Evolutionary conservation across 2,329 filamentous ascomycete genomes (phyloP), one percentile per base, ranked within the genome.

Genomic region (Trichoderma hamatum): DNA sequence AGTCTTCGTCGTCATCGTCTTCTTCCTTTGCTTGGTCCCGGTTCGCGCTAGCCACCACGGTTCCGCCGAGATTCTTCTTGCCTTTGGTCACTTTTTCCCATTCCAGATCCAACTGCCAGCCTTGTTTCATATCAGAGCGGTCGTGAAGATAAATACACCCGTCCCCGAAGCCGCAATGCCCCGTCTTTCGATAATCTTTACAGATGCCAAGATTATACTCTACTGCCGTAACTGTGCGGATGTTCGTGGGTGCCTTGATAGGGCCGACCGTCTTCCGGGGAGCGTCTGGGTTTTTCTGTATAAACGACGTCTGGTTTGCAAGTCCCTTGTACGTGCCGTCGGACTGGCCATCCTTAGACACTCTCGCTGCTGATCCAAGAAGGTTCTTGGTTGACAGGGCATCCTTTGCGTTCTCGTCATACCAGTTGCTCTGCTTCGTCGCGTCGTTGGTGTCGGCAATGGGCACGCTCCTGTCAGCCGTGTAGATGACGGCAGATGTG

Each of bases 201-300:
- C 96, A 99, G 0, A 97, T 92, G 73, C 98, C 95, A 0, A 95
- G 93, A 0, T 92, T 91, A 77, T 93, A 98, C 77, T 99, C 96
- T 36, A 89, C 97, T 7, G 95, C 87, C 0, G 94, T 98, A 72
- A 97, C 91, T 2, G 92, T 97, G 63, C 96, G 89, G 68, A 99
- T 90, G 75, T 98, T 98, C 1, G 92, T 92, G 0, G 95, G 87
- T 1, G 92, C 91, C 80, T 97, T 97, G 71, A 96, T 86, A 0
- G 96, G 96, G 0, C 96, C 96, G 34, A 97, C 90, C 43, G 87
- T 85, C 72, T 89, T 86, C 32, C 81, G 82, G 2, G 89, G 88
- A 9, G 91, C 90, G 77, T 96, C 86, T 21, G 92, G 89, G 74
- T 95, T 95, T 82, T 91, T 94, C 74, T 91, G 87, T 70, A 97